Conservation (phyloP, 2,329 filamentous ascomycete genomes). For the Cadophora sp. region DNA sequence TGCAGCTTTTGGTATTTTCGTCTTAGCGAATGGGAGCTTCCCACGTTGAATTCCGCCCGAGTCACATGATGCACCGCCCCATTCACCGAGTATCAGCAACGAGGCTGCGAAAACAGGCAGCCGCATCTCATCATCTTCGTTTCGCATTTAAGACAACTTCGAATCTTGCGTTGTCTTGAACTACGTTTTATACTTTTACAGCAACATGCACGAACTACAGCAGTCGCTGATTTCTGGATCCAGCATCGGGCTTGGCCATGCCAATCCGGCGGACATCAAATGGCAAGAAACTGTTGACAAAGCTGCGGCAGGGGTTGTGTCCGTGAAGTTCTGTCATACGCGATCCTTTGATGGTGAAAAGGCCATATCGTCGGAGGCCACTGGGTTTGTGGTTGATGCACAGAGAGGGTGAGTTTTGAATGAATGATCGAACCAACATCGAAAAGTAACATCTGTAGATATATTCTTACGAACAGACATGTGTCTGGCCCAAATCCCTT, state of each 20-base stretch:
- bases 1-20: background rate
- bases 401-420: slow-evolving; percentile 12
- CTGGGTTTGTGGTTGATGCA: slow-evolving; percentile 19
- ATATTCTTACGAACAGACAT: slow-evolving; percentile 88
- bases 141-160: background rate
- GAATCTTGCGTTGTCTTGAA: background rate
- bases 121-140: background rate
- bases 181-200: background rate
- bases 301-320: slow-evolving; percentile 13
- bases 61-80: slow-evolving; percentile 7
- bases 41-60: background rate
- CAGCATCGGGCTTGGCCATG: background rate
- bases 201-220: background rate
- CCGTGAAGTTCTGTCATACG: slow-evolving; percentile 18
- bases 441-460: slow-evolving; percentile 50
- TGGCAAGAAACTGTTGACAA: slow-evolving; percentile 20
- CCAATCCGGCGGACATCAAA: slow-evolving; percentile 2
- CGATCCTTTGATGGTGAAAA: slow-evolving; percentile 18
- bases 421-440: background rate
- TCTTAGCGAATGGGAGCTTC: background rate
- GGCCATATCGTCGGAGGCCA: slow-evolving; percentile 16
- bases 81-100: background rate
- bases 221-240: background rate
- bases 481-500: slow-evolving; percentile 96
- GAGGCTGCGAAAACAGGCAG: background rate